Evolutionary conservation across 1,139 yeast genomes (phyloP).

Genomic region (Casaregolazyma suthepensis): DNA sequence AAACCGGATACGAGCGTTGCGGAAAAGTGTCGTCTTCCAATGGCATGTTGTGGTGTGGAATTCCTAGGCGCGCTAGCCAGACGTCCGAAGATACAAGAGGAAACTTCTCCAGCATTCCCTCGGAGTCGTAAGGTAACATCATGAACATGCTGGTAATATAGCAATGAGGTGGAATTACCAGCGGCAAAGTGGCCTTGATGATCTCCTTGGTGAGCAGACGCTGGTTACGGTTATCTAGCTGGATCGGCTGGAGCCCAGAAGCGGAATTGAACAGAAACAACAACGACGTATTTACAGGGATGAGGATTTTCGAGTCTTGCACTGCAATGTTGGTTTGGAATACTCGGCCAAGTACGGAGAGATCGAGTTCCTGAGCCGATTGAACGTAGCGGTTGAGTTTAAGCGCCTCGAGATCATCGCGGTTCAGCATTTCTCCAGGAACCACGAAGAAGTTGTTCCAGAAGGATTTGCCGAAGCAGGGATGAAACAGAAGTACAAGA

Average conservation of each 20-base stretch:
- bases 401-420: slow-evolving; percentile 16
- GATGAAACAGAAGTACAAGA: slow-evolving; percentile 1
- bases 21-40: slow-evolving; percentile 17
- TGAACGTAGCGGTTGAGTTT: slow-evolving; percentile 14
- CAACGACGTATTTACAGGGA: slow-evolving; percentile 23
- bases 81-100: slow-evolving; percentile 17
- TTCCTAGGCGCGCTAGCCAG: slow-evolving; percentile 18
- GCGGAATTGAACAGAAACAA: slow-evolving; percentile 23
- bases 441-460: slow-evolving; percentile 20
- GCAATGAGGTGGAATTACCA: slow-evolving; percentile 22
- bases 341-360: slow-evolving; percentile 15
- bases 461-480: slow-evolving; percentile 1
- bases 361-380: slow-evolving; percentile 10
- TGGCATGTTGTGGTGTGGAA: slow-evolving; percentile 18
- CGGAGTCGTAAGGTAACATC: slow-evolving; percentile 17
- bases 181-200: slow-evolving; percentile 18
- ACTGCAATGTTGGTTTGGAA: slow-evolving; percentile 16
- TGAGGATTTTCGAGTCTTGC: slow-evolving; percentile 15
- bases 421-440: slow-evolving; percentile 21
- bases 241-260: neutral
- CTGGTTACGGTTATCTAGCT: slow-evolving; percentile 8
- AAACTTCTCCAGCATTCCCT: slow-evolving; percentile 4
- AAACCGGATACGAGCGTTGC: slow-evolving; percentile 13
- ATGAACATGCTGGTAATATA: slow-evolving; percentile 20
- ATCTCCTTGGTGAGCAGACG: slow-evolving; percentile 16